Evolutionary conservation across 371 early-diverging fungal species (phyloP), one percentile per base, ranked within the genome.

Genomic region (Blastocladiella emersonii): DNA sequence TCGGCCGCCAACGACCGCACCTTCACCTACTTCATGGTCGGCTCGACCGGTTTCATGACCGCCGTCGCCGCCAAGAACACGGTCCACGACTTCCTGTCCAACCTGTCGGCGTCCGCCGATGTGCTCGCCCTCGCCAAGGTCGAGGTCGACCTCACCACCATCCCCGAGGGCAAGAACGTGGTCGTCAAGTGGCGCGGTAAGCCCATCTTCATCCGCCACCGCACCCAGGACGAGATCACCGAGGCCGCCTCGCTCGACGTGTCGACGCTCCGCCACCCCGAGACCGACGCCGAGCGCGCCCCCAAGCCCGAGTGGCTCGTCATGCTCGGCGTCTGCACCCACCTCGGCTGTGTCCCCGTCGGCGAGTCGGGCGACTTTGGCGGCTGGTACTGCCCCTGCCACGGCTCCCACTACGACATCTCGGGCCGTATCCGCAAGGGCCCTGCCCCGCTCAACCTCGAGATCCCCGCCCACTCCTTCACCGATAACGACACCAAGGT

Each of bases 351-450:
- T 81, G 96, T 97, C 57, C 98, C 98, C 65, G 88, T 95, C 70
- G 95, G 94, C 65, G 95, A 97, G 74, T 86, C 95, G 74, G 96
- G 96, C 77, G 98, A 96, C 67, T 97, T 78, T 72, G 93, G 92
- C 69, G 98, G 96, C 65, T 97, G 96, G 96, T 97, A 93, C 83
- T 97, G 98, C 83, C 98, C 98, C 62, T 97, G 98, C 88, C 95
- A 94, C 79, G 96, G 98, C 69, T 95, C 95, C 64, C 95, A 93
- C 74, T 93, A 93, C 70, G 93, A 92, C 70, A 89, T 90, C 70
- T 88, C 89, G 21, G 93, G 93, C 61, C 92, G 97, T 79, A 94
- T 95, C 70, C 85, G 98, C 70, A 93, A 95, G 83, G 98, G 98
- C 56, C 98, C 98, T 48, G 98, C 98, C 66, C 98, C 98, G 55